Conservation (phyloP, 495 filamentous ascomycete species). For the Hyaloscypha variabilis region DNA sequence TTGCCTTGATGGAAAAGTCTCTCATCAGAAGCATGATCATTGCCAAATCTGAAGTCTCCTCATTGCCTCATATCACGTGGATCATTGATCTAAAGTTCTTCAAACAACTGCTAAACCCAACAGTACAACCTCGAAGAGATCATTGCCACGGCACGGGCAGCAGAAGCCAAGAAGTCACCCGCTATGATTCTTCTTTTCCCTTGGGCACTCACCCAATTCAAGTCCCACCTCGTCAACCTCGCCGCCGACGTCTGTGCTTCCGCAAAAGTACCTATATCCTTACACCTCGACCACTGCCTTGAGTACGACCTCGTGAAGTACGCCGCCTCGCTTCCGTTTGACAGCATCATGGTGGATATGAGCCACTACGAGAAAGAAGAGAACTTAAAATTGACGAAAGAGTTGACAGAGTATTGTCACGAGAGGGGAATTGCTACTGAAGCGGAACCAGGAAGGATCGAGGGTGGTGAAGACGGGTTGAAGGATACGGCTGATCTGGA, state of each 20-base stretch:
- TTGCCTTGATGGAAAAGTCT: not conserved
- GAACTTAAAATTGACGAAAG: slow-evolving; percentile 71
- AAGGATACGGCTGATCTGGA: slow-evolving; percentile 75
- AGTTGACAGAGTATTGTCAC: slow-evolving; percentile 72
- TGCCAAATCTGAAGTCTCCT: not conserved
- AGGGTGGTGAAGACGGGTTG: slow-evolving; percentile 84
- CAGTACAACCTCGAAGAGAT: slow-evolving; percentile 52
- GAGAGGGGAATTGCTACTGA: slow-evolving; percentile 76
- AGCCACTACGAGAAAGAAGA: slow-evolving; percentile 81
- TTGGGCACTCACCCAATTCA: slow-evolving; percentile 64
- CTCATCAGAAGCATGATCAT: not conserved
- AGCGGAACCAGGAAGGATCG: slow-evolving; percentile 81
- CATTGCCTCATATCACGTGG: not conserved
- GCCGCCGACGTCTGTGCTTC: slow-evolving; percentile 62
- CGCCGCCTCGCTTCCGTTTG: slow-evolving; percentile 51
- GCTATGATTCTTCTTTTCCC: slow-evolving; percentile 72
- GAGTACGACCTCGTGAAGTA: slow-evolving; percentile 63
- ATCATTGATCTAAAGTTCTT: not conserved
- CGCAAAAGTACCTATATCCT: slow-evolving; percentile 69
- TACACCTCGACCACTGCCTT: slow-evolving; percentile 79
- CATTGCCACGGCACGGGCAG: slow-evolving; percentile 65
- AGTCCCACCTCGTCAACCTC: slow-evolving; percentile 59
- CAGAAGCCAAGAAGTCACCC: slow-evolving; percentile 59
- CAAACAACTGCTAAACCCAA: not conserved
- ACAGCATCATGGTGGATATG: slow-evolving; percentile 86